Percentiles rank a stretch among this genome's conserved stretches.
Evolutionary conservation across 2,329 filamentous ascomycete species (phyloP).

Genomic region (Lasiodiplodia sp.): DNA sequence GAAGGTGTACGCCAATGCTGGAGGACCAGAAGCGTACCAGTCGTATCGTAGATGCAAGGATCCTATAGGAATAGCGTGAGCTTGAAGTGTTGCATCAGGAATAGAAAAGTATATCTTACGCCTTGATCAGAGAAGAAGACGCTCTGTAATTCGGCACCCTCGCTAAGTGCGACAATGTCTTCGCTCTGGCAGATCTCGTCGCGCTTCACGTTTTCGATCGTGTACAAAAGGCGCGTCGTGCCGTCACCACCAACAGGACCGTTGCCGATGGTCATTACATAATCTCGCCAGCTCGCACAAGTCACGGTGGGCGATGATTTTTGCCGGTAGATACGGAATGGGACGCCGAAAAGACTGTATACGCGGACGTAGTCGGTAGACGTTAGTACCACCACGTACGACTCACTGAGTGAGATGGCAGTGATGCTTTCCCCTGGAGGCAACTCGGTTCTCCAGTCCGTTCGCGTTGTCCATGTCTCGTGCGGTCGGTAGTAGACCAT

Average conservation of each 20-base stretch:
- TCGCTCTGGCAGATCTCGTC: constrained; percentile 96
- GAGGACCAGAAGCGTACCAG: constrained; percentile 84
- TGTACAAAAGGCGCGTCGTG: constrained; percentile 80
- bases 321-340: constrained; percentile 86
- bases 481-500: constrained; percentile 96
- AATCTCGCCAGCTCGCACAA: constrained; percentile 93
- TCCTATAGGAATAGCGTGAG: constrained; percentile 62
- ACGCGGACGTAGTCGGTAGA: constrained; percentile 87
- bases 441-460: constrained; percentile 89
- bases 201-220: constrained; percentile 91
- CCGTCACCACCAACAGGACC: constrained; percentile 84
- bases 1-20: constrained; percentile 89
- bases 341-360: constrained; percentile 91
- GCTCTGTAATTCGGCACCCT: constrained; percentile 74
- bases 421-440: constrained; percentile 85
- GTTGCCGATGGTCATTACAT: constrained; percentile 95
- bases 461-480: constrained; percentile 91
- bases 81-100: not conserved
- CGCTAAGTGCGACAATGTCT: constrained; percentile 84
- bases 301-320: constrained; percentile 91
- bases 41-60: constrained; percentile 94
- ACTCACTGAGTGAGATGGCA: constrained; percentile 89
- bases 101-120: constrained; percentile 58
- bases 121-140: constrained; percentile 93
- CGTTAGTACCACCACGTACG: constrained; percentile 89